Evolutionary conservation across 306 rosid genomes (phyloP).

Genomic region (Cucumis hystrix): DNA sequence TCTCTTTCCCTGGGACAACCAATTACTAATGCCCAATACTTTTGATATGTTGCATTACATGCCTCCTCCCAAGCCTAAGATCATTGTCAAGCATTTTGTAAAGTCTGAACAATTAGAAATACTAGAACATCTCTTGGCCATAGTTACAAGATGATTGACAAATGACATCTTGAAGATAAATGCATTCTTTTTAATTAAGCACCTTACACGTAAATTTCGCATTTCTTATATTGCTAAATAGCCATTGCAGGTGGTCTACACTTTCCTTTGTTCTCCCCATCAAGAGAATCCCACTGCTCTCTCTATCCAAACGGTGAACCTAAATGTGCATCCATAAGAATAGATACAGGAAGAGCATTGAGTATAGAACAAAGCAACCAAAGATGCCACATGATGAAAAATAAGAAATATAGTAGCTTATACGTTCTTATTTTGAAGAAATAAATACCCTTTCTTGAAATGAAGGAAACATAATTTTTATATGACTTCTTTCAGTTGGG

Average conservation of each 20-base stretch:
- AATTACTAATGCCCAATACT: constrained; percentile 87
- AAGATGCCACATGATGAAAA: neutral
- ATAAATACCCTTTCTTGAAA: neutral
- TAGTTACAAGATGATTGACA: neutral
- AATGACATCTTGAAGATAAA: neutral
- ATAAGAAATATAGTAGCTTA: neutral
- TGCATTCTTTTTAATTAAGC: neutral
- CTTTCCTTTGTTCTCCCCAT: constrained; percentile 83
- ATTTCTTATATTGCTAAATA: constrained; percentile 32
- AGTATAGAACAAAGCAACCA: neutral
- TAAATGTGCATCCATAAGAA: constrained; percentile 15
- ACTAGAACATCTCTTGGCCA: neutral
- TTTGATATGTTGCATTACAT: constrained; percentile 58
- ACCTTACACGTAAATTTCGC: constrained; percentile 58
- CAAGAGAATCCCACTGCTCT: constrained; percentile 70
- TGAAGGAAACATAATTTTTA: neutral
- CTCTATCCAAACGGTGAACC: constrained; percentile 95
- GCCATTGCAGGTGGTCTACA: constrained; percentile 52
- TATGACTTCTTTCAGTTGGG: neutral
- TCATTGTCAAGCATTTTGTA: neutral
- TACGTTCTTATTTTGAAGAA: neutral
- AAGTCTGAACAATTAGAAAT: neutral
- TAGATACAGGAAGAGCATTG: neutral
- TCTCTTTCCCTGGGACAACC: constrained; percentile 78
- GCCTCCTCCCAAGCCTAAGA: constrained; percentile 75